Conservation (phyloP, 1,284 basidiomycete genomes). For the Boletellus sp. region DNA sequence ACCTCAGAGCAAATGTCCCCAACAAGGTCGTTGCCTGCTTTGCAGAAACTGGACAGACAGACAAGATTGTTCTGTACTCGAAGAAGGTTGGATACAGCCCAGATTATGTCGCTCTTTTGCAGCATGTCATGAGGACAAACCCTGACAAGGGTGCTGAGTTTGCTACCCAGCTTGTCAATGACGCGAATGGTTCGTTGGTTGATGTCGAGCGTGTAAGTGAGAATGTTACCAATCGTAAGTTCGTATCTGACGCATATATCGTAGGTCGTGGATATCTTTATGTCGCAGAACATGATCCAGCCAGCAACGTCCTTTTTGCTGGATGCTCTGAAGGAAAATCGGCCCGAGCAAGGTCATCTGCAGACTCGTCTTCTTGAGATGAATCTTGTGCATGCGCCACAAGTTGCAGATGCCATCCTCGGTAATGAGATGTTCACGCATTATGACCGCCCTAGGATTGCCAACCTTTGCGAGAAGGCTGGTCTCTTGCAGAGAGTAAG, state of each 20-base stretch:
- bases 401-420: constrained; percentile 98
- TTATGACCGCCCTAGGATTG: constrained; percentile 95
- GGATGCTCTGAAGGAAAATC: constrained; percentile 99
- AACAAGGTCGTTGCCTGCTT: constrained; percentile 99
- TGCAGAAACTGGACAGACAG: constrained; percentile 97
- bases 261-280: constrained; percentile 95
- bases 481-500: constrained; percentile 88
- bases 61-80: constrained; percentile 97
- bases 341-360: constrained; percentile 93
- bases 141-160: constrained; percentile 99
- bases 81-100: constrained; percentile 97
- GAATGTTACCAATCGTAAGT: not conserved
- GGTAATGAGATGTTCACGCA: constrained; percentile 99
- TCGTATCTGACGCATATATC: constrained; percentile 7
- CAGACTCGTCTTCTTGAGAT: constrained; percentile 98
- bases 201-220: constrained; percentile 83
- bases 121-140: constrained; percentile 95
- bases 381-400: constrained; percentile 96
- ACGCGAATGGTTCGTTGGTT: constrained; percentile 89
- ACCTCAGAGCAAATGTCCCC: constrained; percentile 95
- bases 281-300: constrained; percentile 99
- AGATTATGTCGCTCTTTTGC: constrained; percentile 92
- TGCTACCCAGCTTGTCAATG: constrained; percentile 91
- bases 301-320: constrained; percentile 98
- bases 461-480: constrained; percentile 98